Percentiles rank a stretch among this genome's conserved stretches.
Evolutionary conservation across 306 rosid genomes (phyloP).

Genomic region (barrel medic (Medicago truncatula)): DNA sequence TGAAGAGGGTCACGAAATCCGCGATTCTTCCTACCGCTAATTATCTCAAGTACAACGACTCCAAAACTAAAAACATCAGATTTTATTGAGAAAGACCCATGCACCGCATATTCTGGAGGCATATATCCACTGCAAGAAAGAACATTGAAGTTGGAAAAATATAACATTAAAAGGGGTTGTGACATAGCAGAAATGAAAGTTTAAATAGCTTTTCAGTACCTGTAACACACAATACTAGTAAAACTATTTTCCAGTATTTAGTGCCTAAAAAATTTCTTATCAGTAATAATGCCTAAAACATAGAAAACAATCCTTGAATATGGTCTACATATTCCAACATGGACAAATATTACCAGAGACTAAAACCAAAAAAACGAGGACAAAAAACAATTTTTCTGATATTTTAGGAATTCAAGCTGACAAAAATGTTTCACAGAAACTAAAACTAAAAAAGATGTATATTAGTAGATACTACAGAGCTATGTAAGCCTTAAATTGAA

Average conservation of each 20-base stretch:
- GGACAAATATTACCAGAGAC: neutral
- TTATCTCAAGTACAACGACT: no score
- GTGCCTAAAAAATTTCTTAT: neutral
- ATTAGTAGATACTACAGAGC: neutral
- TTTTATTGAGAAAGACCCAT: no score
- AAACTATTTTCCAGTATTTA: neutral
- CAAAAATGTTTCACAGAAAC: no score
- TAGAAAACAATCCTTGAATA: neutral
- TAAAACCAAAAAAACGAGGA: neutral
- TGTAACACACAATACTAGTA: neutral
- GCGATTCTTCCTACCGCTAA: no score
- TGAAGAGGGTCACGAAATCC: no score
- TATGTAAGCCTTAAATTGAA: neutral
- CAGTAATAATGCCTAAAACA: neutral
- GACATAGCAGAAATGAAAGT: neutral
- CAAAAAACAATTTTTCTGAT: no score
- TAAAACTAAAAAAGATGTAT: no score
- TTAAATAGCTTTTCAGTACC: neutral
- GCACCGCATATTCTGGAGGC: no score
- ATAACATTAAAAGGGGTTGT: neutral
- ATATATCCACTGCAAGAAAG: no score
- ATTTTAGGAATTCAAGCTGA: no score
- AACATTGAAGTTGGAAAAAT: neutral
- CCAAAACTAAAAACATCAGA: no score
- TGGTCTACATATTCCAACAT: neutral